Conservation (phyloP, 306 rosid species). For the Purshia tridentata region DNA sequence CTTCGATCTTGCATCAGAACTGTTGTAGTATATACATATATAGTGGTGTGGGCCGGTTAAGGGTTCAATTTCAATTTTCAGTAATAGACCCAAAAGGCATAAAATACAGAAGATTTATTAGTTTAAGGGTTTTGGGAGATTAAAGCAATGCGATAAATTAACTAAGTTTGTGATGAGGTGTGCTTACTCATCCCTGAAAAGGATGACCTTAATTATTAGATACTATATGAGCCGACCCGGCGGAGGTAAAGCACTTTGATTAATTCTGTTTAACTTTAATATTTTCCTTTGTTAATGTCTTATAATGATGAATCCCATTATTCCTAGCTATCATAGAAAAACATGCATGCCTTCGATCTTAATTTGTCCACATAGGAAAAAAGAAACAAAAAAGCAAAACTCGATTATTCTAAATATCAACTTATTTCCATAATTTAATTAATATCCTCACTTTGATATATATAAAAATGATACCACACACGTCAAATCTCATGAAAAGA, state of each 20-base stretch:
- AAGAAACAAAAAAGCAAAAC: not conserved
- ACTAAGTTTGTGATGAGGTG: not conserved
- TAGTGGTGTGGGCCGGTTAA: not conserved
- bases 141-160: not conserved
- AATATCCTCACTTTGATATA: no score
- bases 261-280: not conserved
- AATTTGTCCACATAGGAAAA: not conserved
- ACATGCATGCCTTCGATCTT: conserved; percentile 4
- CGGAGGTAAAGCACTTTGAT: not conserved
- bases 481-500: not conserved
- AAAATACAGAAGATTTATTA: not conserved
- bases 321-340: not conserved
- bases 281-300: not conserved
- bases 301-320: conserved; percentile 7
- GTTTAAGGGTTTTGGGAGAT: not conserved
- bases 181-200: not conserved
- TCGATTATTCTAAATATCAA: not conserved
- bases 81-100: not conserved
- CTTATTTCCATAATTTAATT: not conserved
- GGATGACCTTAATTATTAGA: not conserved
- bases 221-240: no score
- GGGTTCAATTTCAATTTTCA: not conserved
- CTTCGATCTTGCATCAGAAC: conserved; percentile 1
- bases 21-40: not conserved
- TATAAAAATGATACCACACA: not conserved